phyloP scores from a whole-genome alignment of 225 moss, liverwort and hornwort species.

The Climacium dendroides region DNA sequence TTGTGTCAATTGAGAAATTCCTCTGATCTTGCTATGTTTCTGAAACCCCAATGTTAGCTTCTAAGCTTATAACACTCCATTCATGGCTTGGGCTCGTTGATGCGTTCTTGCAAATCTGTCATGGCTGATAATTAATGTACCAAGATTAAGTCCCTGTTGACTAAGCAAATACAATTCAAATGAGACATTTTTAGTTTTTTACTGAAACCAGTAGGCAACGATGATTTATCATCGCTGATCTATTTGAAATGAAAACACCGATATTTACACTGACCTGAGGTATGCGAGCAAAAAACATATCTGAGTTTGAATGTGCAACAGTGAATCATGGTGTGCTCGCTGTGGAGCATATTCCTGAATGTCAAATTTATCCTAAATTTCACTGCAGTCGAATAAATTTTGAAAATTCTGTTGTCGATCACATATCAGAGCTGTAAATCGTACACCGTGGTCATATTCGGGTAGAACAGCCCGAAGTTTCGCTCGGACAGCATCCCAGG shows the following conservation, averaged over 20 bases:
- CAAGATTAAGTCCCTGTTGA: background rate
- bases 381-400: too few species aligned
- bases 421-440: background rate
- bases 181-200: too few species aligned
- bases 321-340: background rate
- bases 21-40: background rate
- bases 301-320: background rate
- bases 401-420: background rate
- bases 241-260: background rate
- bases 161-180: too few species aligned
- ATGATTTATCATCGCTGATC: too few species aligned
- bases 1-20: background rate
- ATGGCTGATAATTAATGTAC: background rate
- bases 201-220: too few species aligned
- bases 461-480: conserved; percentile 40
- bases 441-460: conserved; percentile 13
- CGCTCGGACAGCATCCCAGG: conserved; percentile 27
- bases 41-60: background rate
- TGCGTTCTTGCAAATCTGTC: background rate
- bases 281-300: background rate
- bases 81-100: too few species aligned
- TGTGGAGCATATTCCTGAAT: too few species aligned
- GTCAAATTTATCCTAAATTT: background rate
- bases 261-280: background rate
- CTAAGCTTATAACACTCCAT: background rate